Evolutionary conservation across 441 rosid genomes (phyloP).

Genomic region (Jatropha multifida): DNA sequence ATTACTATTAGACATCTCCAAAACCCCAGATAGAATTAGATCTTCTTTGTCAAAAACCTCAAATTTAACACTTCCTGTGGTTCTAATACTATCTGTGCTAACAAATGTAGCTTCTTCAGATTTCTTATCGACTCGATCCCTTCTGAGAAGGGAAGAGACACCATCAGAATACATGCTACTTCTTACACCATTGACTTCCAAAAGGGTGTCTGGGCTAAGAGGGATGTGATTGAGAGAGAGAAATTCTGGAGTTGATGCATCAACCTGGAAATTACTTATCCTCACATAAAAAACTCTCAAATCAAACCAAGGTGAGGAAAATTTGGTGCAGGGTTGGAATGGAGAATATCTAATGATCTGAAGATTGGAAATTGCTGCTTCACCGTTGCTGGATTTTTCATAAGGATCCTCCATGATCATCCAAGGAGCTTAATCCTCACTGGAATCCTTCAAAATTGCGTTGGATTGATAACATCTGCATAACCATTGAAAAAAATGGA

Average conservation of each 20-base stretch:
- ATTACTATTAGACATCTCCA: constrained; percentile 52
- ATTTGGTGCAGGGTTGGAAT: constrained; percentile 39
- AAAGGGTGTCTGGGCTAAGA: constrained; percentile 58
- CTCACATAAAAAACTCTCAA: constrained; percentile 82
- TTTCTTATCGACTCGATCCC: constrained; percentile 70
- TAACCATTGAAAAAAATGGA: not conserved
- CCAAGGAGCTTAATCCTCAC: constrained; percentile 39
- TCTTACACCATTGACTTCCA: constrained; percentile 75
- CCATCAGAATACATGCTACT: constrained; percentile 53
- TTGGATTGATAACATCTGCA: constrained; percentile 28
- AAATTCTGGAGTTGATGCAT: constrained; percentile 59
- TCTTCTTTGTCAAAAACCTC: constrained; percentile 62
- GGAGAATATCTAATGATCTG: constrained; percentile 60
- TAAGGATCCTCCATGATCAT: constrained; percentile 47
- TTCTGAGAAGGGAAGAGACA: constrained; percentile 56
- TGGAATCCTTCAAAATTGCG: constrained; percentile 28
- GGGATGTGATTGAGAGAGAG: constrained; percentile 73
- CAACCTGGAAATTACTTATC: constrained; percentile 65
- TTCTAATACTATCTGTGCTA: constrained; percentile 71
- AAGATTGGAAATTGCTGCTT: constrained; percentile 36
- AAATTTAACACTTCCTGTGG: constrained; percentile 70
- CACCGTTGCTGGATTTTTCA: constrained; percentile 38
- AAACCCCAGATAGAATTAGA: constrained; percentile 59
- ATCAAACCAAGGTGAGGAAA: constrained; percentile 63
- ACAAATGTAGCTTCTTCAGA: constrained; percentile 81